Percentiles rank a stretch among this genome's conserved stretches.
Evolutionary conservation across 345 rosid genomes (phyloP).

Genomic region (Arabis hirsuta): DNA sequence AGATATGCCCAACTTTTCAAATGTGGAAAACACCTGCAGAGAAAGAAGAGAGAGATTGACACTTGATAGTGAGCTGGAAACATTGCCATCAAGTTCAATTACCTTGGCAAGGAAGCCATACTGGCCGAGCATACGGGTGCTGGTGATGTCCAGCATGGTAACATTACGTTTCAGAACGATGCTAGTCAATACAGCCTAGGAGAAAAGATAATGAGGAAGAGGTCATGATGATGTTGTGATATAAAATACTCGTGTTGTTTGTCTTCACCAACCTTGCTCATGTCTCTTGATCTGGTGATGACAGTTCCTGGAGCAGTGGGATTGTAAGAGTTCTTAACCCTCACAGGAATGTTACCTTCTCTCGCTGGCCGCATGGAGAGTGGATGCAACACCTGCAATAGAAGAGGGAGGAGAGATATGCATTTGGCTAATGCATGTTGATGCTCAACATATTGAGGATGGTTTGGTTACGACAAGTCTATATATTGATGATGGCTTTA

Average conservation of each 20-base stretch:
- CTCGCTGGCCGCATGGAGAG: conserved; percentile 97
- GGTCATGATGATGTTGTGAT: conserved; percentile 21
- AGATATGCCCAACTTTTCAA: conserved; percentile 90
- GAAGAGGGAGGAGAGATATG: not conserved
- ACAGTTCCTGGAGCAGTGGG: conserved; percentile 93
- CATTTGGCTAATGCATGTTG: too few relatives aligned
- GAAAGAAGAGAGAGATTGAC: too few relatives aligned
- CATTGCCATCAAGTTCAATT: not conserved
- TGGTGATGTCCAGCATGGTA: conserved; percentile 90
- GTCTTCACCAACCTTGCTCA: conserved; percentile 74
- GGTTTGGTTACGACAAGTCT: too few relatives aligned
- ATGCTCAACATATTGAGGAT: not conserved
- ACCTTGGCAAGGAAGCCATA: conserved; percentile 95
- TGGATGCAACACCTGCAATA: conserved; percentile 80
- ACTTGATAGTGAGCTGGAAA: not conserved
- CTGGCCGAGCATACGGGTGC: conserved; percentile 97
- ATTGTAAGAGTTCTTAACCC: conserved; percentile 93
- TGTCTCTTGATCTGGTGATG: conserved; percentile 76
- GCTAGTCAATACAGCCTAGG: conserved; percentile 88
- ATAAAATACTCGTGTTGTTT: not conserved
- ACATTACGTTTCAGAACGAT: conserved; percentile 92
- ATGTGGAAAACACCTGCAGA: conserved; percentile 77
- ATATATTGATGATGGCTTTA: too few relatives aligned
- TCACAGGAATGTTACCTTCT: conserved; percentile 89
- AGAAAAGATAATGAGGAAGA: conserved; percentile 5